These are phyloP conservation scores for Crotalaria pallida DNA, from an alignment of 306 rosid species.

Conservation along the genomic window DNA sequence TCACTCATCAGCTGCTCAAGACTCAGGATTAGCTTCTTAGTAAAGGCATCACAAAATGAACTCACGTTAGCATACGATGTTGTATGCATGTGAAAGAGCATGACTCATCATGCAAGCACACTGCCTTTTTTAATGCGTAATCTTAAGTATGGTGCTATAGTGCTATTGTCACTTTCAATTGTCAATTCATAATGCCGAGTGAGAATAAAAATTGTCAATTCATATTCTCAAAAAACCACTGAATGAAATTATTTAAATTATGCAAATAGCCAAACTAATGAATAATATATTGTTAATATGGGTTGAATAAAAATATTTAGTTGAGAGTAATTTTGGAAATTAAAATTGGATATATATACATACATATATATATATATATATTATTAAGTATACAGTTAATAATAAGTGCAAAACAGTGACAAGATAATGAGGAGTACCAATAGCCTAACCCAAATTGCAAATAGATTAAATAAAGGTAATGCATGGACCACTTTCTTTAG, in stretches of 20 bases:
- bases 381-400: too few species aligned
- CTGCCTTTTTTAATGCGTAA: background rate
- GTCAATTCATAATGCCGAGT: background rate
- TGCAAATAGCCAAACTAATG: background rate
- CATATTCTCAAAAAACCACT: background rate
- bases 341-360: background rate
- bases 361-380: too few species aligned
- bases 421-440: background rate
- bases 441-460: background rate
- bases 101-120: background rate
- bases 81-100: background rate
- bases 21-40: background rate
- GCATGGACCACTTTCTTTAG: background rate
- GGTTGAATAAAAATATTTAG: background rate
- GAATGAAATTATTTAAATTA: background rate
- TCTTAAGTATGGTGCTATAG: background rate
- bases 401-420: background rate
- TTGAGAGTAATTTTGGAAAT: background rate
- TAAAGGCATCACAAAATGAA: background rate
- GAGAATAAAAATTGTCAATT: background rate
- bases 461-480: background rate
- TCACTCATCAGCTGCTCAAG: background rate
- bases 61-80: background rate
- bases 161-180: background rate
- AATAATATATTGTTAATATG: background rate